Conservation (phyloP, 2,329 filamentous ascomycete species). For the Nemania abortiva region DNA sequence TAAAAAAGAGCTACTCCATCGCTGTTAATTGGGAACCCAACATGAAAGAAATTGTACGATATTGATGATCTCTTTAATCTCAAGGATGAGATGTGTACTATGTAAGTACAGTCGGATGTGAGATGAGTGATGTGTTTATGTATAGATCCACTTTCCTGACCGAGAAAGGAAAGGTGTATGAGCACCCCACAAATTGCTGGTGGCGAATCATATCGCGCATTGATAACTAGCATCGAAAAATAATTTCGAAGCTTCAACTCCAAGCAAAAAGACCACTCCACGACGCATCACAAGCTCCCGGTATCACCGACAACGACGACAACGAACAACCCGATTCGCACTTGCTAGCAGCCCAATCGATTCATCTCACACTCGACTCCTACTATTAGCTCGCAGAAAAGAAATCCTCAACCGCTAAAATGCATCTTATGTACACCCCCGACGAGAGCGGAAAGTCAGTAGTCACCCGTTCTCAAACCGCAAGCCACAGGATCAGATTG, state of each 20-base stretch:
- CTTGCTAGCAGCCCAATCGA: background rate
- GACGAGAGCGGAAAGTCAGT: conserved; percentile 76
- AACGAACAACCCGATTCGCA: background rate
- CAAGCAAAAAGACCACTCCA: background rate
- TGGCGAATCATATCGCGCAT: conserved; percentile 29
- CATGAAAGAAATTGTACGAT: too few relatives aligned
- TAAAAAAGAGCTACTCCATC: too few relatives aligned
- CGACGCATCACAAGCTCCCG: conserved; percentile 1
- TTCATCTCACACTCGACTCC: background rate
- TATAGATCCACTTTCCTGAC: background rate
- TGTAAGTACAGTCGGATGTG: too few relatives aligned
- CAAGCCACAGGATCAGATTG: background rate
- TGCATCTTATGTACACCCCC: conserved; percentile 84
- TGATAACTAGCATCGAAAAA: conserved; percentile 33
- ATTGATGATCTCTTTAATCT: too few relatives aligned
- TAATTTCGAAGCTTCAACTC: conserved; percentile 38
- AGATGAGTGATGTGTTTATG: too few relatives aligned
- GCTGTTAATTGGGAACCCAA: too few relatives aligned
- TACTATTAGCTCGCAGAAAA: background rate
- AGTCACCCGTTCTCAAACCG: background rate
- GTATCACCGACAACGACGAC: conserved; percentile 2
- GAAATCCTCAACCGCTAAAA: conserved; percentile 45
- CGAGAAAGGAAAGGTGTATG: background rate
- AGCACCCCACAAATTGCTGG: background rate
- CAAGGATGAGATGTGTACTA: too few relatives aligned